phyloP scores from a whole-genome alignment of 805 yeast species.

The Metschnikowia peoriensis region DNA sequence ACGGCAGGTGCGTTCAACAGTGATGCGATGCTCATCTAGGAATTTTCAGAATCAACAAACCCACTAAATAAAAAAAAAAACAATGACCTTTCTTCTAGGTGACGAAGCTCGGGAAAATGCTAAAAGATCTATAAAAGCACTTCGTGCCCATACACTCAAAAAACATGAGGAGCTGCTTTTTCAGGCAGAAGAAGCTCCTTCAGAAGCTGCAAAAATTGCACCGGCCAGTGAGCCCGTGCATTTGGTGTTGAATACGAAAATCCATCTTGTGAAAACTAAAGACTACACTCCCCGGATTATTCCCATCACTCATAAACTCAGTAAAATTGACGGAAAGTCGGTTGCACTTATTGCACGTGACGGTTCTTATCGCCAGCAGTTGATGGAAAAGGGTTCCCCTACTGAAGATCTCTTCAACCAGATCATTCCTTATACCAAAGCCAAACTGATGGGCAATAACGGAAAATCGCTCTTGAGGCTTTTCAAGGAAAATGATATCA shows the following conservation, averaged over 20 bases:
- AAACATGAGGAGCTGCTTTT: slow-evolving; percentile 7
- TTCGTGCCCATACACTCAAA: slow-evolving; percentile 12
- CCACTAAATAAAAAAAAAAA: background rate
- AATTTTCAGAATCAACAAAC: background rate
- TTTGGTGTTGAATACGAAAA: slow-evolving; percentile 48
- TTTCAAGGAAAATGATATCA: slow-evolving; percentile 60
- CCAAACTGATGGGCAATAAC: slow-evolving; percentile 46
- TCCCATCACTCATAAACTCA: slow-evolving; percentile 54
- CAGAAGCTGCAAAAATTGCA: background rate
- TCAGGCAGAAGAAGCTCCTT: background rate
- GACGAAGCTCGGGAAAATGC: slow-evolving; percentile 20
- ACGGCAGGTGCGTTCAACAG: too few species aligned
- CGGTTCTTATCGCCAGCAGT: slow-evolving; percentile 57
- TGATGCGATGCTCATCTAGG: too few species aligned
- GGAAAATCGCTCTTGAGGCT: slow-evolving; percentile 47
- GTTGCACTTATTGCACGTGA: slow-evolving; percentile 71
- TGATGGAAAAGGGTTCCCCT: slow-evolving; percentile 48
- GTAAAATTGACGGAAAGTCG: slow-evolving; percentile 46
- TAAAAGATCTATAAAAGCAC: slow-evolving; percentile 16
- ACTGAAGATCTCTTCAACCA: slow-evolving; percentile 63
- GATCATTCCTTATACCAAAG: slow-evolving; percentile 56
- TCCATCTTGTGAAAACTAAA: slow-evolving; percentile 41
- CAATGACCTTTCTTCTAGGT: slow-evolving; percentile 20
- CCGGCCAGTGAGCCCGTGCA: slow-evolving; percentile 27
- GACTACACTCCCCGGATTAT: slow-evolving; percentile 58